Conservation (phyloP, 768 basidiomycete genomes). For the Russula brevipes region DNA sequence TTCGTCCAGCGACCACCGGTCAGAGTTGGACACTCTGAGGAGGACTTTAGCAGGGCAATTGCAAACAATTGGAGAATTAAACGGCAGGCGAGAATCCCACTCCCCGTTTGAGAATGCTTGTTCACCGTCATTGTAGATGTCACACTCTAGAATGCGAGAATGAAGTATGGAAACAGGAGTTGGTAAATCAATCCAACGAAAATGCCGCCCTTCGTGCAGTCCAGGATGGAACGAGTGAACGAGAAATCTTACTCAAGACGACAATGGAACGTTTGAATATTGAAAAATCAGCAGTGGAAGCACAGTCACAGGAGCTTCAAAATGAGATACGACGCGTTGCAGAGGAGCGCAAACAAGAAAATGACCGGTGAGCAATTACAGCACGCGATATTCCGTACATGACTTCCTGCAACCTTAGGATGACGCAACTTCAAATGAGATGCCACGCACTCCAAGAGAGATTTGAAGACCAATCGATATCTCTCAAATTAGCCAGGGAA, state of each 20-base stretch:
- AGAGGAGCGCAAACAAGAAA: constrained; percentile 13
- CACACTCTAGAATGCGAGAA: constrained; percentile 13
- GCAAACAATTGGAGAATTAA: constrained; percentile 16
- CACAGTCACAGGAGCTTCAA: constrained; percentile 8
- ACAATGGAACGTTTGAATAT: constrained; percentile 9
- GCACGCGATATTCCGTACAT: not conserved
- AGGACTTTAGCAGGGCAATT: constrained; percentile 14
- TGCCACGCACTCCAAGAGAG: constrained; percentile 51
- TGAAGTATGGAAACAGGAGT: constrained; percentile 13
- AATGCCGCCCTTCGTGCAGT: constrained; percentile 8
- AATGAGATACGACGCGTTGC: constrained; percentile 2
- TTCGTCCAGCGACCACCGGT: constrained; percentile 16
- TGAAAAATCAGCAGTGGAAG: constrained; percentile 12
- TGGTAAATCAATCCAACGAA: not conserved
- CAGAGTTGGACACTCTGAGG: constrained; percentile 14
- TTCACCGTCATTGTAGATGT: constrained; percentile 5
- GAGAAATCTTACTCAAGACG: constrained; percentile 3
- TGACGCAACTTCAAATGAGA: constrained; percentile 21
- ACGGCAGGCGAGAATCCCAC: constrained; percentile 3
- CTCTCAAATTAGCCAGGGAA: constrained; percentile 51
- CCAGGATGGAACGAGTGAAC: constrained; percentile 7
- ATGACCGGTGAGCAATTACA: constrained; percentile 11
- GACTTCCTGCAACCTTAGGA: constrained; percentile 3
- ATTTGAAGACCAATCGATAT: constrained; percentile 52
- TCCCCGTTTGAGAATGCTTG: not conserved